Percentiles rank a stretch among this genome's conserved stretches.
phyloP scores from a whole-genome alignment of 1,284 basidiomycete species.

The Porodaedalea pini region DNA sequence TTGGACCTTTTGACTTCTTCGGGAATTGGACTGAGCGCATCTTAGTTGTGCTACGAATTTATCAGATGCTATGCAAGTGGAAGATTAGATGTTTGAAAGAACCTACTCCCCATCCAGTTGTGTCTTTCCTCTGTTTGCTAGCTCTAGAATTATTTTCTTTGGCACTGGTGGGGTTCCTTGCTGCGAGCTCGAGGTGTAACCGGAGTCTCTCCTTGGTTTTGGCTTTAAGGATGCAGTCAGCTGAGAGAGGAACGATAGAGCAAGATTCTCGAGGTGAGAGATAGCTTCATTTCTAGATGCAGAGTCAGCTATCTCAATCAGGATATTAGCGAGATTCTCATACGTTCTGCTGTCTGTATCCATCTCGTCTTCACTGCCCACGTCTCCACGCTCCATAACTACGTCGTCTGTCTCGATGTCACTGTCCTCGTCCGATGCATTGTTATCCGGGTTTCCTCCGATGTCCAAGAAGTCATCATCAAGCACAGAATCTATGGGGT shows the following conservation, averaged over 20 bases:
- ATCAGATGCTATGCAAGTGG: slow-evolving; percentile 11
- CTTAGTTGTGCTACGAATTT: slow-evolving; percentile 20
- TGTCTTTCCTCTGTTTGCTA: slow-evolving; percentile 32
- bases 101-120: slow-evolving; percentile 26
- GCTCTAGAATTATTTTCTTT: slow-evolving; percentile 28
- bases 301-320: not conserved
- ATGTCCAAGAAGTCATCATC: too few species aligned
- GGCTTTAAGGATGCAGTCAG: slow-evolving; percentile 31
- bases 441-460: too few species aligned
- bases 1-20: slow-evolving; percentile 39
- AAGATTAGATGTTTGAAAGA: not conserved
- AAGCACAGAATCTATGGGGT: not conserved
- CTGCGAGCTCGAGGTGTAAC: not conserved
- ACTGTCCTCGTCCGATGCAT: not conserved
- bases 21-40: slow-evolving; percentile 33
- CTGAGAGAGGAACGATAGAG: slow-evolving; percentile 52
- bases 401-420: not conserved
- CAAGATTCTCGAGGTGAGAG: slow-evolving; percentile 45
- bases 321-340: not conserved
- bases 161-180: not conserved
- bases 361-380: not conserved
- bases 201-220: slow-evolving; percentile 5
- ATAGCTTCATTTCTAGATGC: slow-evolving; percentile 9
- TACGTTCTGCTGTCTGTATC: not conserved
- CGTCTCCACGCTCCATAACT: not conserved